phyloP scores from a whole-genome alignment of 306 rosid species.

The Hylodesmum podocarpum region DNA sequence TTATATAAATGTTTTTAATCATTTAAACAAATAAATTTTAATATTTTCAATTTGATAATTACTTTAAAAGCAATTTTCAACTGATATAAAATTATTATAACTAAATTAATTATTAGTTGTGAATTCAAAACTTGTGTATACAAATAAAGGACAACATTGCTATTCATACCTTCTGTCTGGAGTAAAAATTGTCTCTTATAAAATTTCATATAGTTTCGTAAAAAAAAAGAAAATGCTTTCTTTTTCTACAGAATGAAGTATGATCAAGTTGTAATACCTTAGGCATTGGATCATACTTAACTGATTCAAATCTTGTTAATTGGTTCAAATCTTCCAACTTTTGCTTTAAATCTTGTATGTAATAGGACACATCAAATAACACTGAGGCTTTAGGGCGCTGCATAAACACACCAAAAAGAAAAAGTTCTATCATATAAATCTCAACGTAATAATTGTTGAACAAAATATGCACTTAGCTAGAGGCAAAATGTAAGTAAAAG shows the following conservation, averaged over 20 bases:
- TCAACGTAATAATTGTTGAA: not conserved
- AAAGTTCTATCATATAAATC: not conserved
- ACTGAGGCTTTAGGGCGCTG: slow-evolving; percentile 38
- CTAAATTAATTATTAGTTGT: too few relatives aligned
- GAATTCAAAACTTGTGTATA: too few relatives aligned
- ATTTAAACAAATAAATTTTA: not conserved
- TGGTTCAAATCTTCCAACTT: slow-evolving; percentile 39
- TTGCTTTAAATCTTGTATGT: slow-evolving; percentile 42
- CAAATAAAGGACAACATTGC: too few relatives aligned
- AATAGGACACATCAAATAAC: slow-evolving; percentile 40
- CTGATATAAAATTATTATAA: too few relatives aligned
- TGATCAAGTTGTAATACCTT: slow-evolving; percentile 32
- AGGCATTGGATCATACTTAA: slow-evolving; percentile 43
- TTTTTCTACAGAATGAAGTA: not conserved
- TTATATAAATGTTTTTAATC: not conserved
- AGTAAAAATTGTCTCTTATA: too few relatives aligned
- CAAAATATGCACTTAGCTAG: not conserved
- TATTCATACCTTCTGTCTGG: too few relatives aligned
- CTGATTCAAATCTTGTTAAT: slow-evolving; percentile 18
- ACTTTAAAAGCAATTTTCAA: too few relatives aligned
- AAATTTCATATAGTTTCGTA: too few relatives aligned
- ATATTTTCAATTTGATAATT: not conserved
- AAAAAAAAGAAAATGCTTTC: not conserved
- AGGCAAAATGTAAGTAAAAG: not conserved
- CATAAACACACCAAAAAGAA: not conserved